Evolutionary conservation across 805 yeast species (phyloP).

Genomic region (Sugiyamaella mastotermitis): DNA sequence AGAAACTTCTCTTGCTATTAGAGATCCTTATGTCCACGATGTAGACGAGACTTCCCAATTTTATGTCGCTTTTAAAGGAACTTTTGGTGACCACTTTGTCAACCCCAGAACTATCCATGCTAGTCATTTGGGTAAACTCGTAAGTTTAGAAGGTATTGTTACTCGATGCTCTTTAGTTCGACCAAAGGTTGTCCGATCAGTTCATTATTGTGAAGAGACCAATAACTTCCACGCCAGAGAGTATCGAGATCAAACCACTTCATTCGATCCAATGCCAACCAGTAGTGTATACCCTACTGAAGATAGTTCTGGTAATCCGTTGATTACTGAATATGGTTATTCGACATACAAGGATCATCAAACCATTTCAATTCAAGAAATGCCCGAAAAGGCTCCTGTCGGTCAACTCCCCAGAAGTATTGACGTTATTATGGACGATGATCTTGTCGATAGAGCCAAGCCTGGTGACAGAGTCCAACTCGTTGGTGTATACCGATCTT

Average conservation of each 20-base stretch:
- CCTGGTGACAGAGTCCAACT: slow-evolving; percentile 96
- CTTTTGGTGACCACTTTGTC: slow-evolving; percentile 82
- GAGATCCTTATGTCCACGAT: slow-evolving; percentile 51
- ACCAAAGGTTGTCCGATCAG: slow-evolving; percentile 86
- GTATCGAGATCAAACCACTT: slow-evolving; percentile 87
- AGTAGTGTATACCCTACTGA: slow-evolving; percentile 88
- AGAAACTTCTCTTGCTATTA: slow-evolving; percentile 69
- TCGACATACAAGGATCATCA: slow-evolving; percentile 93
- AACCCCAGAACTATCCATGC: slow-evolving; percentile 86
- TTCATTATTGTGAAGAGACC: slow-evolving; percentile 84
- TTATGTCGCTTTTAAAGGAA: slow-evolving; percentile 77
- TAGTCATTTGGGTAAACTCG: slow-evolving; percentile 66
- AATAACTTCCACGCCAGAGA: slow-evolving; percentile 85
- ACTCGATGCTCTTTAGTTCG: slow-evolving; percentile 89
- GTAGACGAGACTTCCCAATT: slow-evolving; percentile 58
- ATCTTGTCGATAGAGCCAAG: slow-evolving; percentile 82
- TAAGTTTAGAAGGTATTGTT: slow-evolving; percentile 91
- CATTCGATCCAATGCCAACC: slow-evolving; percentile 76
- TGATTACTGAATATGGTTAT: slow-evolving; percentile 87
- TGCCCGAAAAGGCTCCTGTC: slow-evolving; percentile 97
- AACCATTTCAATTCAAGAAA: slow-evolving; percentile 87
- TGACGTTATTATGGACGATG: slow-evolving; percentile 91
- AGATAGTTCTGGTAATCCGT: slow-evolving; percentile 83
- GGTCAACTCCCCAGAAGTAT: slow-evolving; percentile 94
- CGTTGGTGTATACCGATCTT: slow-evolving; percentile 87